These are phyloP conservation scores for Saccharomyces paradoxus DNA, from an alignment of 805 yeast genomes.

Conservation along the genomic window DNA sequence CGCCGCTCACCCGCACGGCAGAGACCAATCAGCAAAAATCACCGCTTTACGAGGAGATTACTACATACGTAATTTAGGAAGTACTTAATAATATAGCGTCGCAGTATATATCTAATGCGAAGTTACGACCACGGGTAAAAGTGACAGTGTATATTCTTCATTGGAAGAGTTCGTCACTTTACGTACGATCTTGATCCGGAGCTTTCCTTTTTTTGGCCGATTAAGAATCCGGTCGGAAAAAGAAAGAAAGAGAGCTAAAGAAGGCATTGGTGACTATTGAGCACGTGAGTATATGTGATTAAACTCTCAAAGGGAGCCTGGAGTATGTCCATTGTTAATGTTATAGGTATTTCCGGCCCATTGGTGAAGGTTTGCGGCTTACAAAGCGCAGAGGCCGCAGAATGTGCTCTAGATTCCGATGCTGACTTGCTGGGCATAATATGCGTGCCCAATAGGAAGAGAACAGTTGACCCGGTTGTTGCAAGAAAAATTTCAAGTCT, in stretches of 20 bases:
- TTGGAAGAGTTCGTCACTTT: not conserved
- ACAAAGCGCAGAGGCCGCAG: conserved; percentile 58
- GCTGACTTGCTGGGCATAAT: conserved; percentile 80
- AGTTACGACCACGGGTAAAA: not conserved
- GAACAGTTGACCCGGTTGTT: conserved; percentile 48
- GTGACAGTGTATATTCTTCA: not conserved
- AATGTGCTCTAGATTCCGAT: conserved; percentile 57
- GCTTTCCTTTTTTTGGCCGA: not conserved
- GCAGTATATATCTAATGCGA: not conserved
- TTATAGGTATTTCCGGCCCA: not conserved
- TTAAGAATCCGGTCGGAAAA: not conserved
- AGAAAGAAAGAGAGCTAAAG: not conserved
- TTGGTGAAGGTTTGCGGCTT: conserved; percentile 89
- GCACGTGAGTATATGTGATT: not conserved
- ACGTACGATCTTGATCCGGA: not conserved
- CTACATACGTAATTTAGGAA: not conserved
- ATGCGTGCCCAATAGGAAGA: conserved; percentile 69
- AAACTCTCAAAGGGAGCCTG: not conserved
- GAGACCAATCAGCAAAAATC: not conserved
- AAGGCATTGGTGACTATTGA: not conserved
- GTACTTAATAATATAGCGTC: not conserved
- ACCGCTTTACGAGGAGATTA: not conserved
- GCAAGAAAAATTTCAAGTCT: conserved; percentile 41
- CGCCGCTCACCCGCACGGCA: not conserved
- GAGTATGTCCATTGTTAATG: not conserved